Base-by-base conservation (phyloP, 164 flowering plant genomes). In the Vitis riparia region DNA sequence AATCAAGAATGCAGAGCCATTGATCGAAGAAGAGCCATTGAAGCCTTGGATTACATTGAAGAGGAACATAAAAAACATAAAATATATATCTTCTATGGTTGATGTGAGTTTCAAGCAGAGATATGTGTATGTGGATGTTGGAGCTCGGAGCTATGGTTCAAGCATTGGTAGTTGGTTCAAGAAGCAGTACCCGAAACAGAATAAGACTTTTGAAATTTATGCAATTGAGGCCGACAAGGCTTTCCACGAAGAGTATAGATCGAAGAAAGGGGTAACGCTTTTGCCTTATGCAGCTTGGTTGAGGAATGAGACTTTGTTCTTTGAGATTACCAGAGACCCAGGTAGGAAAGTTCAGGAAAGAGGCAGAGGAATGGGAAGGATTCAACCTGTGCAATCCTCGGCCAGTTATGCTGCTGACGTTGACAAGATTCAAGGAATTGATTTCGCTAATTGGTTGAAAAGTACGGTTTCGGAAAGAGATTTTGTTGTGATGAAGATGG, bases 401-500 rank as follows among this genome's bases (percentile, higher is more conserved):
- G 57, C 67, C 12, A 67, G 65, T 16, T 70, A 63, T 44, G 77
- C 72, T n/a, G 79, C 80, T 2, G 76, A 87, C 53, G 91, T 91
- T 69, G 79, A 88, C 70, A 71, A 77, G 76, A 92, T 96, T 69
- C 79, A 76, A 60, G 99, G 99, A 30, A 93, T 96, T 75, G 99
- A 96, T 76, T 96, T 96, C 73, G 97, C 98, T 0, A 68, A 85
- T 8, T 96, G 99, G 99, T 78, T 96, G 91, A 93, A 87, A 89
- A 85, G 68, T 19, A 83, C 91, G 0, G 97, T 95, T 14, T 61
- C 88, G 1, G 87, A 88, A 84, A 87, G 63, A 71, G 98, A 95
- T 66, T 95, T 83, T 76, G 99, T 95, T 69, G 98, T 95, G 78
- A 88, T 95, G 98, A 96, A 96, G 78, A 96, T 96, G 99, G 98